phyloP scores from a whole-genome alignment of 1,139 yeast genomes.

The Pichia sp. region DNA sequence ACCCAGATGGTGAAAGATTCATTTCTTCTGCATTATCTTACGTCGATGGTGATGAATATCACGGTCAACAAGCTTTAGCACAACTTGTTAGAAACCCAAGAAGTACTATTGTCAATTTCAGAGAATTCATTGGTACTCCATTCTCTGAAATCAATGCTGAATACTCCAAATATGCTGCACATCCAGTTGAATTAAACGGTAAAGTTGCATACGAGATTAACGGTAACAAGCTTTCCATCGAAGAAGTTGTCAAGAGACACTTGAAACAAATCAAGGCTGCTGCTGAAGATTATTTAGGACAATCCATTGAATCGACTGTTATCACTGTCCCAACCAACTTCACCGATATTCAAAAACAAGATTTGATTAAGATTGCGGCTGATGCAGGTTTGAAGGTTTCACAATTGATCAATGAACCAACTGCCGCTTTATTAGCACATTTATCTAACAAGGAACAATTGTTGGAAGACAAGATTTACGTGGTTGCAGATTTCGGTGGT shows the following conservation, averaged over 20 bases:
- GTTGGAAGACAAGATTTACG: constrained; percentile 68
- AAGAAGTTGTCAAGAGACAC: constrained; percentile 79
- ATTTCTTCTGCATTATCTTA: constrained; percentile 91
- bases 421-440: constrained; percentile 84
- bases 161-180: constrained; percentile 55
- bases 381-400: constrained; percentile 72
- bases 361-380: constrained; percentile 52
- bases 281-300: constrained; percentile 90
- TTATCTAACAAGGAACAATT: constrained; percentile 45
- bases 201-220: constrained; percentile 61
- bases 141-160: constrained; percentile 64
- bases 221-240: constrained; percentile 45
- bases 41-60: constrained; percentile 92
- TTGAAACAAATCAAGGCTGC: constrained; percentile 74
- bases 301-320: constrained; percentile 72
- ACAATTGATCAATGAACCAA: constrained; percentile 89
- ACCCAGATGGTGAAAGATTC: constrained; percentile 98
- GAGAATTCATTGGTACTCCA: constrained; percentile 81
- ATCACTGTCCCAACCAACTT: constrained; percentile 90
- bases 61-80: constrained; percentile 92
- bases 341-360: constrained; percentile 61
- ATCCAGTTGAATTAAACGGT: constrained; percentile 66
- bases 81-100: constrained; percentile 87
- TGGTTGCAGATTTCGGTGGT: constrained; percentile 96
- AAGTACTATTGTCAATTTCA: constrained; percentile 84